Evolutionary conservation across 2,329 filamentous ascomycete species (phyloP).

Genomic region (Arthrinium phaeospermum): DNA sequence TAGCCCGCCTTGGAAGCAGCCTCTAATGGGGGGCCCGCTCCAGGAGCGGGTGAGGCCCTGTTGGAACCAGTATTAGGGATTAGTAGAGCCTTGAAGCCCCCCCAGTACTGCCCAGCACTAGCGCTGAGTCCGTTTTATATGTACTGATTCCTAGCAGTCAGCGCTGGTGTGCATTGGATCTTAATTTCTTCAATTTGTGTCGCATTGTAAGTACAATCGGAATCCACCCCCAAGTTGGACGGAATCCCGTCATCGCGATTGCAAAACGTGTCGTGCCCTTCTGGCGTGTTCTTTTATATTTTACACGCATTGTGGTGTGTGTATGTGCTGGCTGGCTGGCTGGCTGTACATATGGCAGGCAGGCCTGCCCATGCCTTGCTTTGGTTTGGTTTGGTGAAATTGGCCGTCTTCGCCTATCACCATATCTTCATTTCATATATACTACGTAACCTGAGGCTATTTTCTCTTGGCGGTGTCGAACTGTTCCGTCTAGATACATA

Average conservation of each 20-base stretch:
- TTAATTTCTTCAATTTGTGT: not conserved
- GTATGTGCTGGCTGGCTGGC: not conserved
- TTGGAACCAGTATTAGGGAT: not conserved
- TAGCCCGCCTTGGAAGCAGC: not conserved
- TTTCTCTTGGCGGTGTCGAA: conserved; percentile 12
- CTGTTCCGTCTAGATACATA: conserved; percentile 9
- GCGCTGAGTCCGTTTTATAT: conserved; percentile 2
- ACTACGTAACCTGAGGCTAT: not conserved
- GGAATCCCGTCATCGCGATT: not conserved
- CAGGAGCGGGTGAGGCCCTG: not conserved
- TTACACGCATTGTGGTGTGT: not conserved
- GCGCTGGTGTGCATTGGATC: not conserved
- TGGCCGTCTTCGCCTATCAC: conserved; percentile 1
- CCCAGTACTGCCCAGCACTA: not conserved
- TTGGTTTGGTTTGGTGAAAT: not conserved
- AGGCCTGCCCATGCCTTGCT: conserved; percentile 2
- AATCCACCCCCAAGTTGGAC: not conserved
- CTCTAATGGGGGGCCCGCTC: not conserved
- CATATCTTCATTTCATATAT: conserved; percentile 7
- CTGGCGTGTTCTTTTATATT: too few relatives aligned
- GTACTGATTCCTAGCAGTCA: not conserved
- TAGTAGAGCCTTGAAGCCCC: too few relatives aligned
- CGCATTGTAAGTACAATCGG: not conserved
- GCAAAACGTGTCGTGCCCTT: too few relatives aligned
- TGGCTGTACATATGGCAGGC: too few relatives aligned